phyloP scores from a whole-genome alignment of 202 grass and related monocot genomes.

The Bolboschoenoplectus hybrid region DNA sequence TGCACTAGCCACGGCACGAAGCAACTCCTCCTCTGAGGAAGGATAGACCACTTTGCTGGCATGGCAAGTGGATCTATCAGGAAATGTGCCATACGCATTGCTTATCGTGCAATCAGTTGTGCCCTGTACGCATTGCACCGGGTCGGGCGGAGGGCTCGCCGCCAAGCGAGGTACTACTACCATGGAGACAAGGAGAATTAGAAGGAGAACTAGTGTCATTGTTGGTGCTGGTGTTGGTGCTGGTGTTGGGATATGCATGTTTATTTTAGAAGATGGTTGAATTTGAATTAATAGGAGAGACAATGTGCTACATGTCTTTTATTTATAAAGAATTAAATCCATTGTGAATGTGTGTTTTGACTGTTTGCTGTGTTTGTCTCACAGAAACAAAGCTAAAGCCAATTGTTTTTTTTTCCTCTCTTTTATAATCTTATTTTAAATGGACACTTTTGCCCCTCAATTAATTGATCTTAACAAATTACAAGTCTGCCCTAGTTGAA shows the following conservation, averaged over 20 bases:
- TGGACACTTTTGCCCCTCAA: too few relatives aligned
- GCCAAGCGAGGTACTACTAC: not conserved
- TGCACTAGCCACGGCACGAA: conserved; percentile 51
- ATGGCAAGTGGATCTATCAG: conserved; percentile 60
- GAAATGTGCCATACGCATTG: conserved; percentile 72
- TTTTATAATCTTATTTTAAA: too few relatives aligned
- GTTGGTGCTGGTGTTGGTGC: conserved; percentile 5
- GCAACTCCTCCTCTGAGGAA: conserved; percentile 61
- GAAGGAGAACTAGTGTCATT: not conserved
- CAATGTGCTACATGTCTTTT: not conserved
- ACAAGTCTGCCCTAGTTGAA: too few relatives aligned
- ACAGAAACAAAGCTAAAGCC: too few relatives aligned
- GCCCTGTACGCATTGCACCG: conserved; percentile 40
- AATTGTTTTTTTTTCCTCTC: too few relatives aligned
- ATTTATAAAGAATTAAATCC: not conserved
- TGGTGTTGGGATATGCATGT: conserved; percentile 23
- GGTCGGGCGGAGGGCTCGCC: conserved; percentile 46
- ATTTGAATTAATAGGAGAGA: not conserved
- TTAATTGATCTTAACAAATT: too few relatives aligned
- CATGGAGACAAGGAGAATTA: not conserved
- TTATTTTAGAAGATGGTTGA: not conserved
- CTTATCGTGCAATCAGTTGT: conserved; percentile 58
- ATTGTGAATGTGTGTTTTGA: too few relatives aligned
- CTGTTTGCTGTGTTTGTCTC: too few relatives aligned
- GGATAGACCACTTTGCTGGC: conserved; percentile 60